Evolutionary conservation across 495 filamentous ascomycete species (phyloP).

Genomic region (Aspergillus leporis): DNA sequence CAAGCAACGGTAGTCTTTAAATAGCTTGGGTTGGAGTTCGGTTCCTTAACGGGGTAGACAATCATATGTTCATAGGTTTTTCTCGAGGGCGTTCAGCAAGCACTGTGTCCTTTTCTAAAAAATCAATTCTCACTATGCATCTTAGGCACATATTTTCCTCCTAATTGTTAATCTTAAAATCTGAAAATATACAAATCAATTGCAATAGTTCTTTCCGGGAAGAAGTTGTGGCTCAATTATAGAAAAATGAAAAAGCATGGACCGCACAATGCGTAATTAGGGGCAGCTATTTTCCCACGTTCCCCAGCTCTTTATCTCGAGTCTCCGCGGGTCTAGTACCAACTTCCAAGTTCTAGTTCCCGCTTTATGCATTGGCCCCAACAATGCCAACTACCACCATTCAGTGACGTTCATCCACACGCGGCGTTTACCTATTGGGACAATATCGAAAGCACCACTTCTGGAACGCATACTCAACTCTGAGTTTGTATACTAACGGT

Average conservation of each 20-base stretch:
- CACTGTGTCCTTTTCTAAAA: not conserved
- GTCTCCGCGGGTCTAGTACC: constrained; percentile 20
- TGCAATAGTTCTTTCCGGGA: not conserved
- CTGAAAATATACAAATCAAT: not conserved
- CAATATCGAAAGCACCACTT: constrained; percentile 7
- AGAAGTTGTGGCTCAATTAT: not conserved
- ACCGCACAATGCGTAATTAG: not conserved
- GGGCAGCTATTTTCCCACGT: constrained; percentile 7
- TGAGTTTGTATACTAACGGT: not conserved
- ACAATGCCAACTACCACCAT: constrained; percentile 24
- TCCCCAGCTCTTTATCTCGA: constrained; percentile 11
- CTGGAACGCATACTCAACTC: not conserved
- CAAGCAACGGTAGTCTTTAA: constrained; percentile 43
- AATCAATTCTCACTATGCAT: not conserved
- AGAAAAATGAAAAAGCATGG: not conserved
- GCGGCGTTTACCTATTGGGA: constrained; percentile 11
- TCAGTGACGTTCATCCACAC: not conserved
- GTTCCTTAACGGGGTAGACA: constrained; percentile 13
- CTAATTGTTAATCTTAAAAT: not conserved
- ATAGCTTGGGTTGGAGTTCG: constrained; percentile 14
- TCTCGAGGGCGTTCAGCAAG: constrained; percentile 2
- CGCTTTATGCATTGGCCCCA: constrained; percentile 14
- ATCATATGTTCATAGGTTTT: not conserved
- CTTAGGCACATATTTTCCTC: not conserved
- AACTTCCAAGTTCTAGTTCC: constrained; percentile 14